Base-by-base conservation (phyloP, 441 rosid genomes). In the Theobroma grandiflorum region DNA sequence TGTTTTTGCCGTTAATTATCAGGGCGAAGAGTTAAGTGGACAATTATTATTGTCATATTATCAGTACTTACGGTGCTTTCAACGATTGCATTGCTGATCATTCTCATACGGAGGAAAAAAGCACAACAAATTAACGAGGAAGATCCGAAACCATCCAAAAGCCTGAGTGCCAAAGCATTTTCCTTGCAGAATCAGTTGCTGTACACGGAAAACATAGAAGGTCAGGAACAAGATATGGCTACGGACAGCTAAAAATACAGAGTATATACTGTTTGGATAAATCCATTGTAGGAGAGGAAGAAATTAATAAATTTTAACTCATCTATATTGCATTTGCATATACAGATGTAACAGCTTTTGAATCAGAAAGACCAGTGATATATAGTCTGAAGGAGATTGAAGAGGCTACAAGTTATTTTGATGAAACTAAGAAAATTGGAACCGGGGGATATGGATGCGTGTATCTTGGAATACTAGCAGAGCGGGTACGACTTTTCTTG, bases 401-500 rank as follows among this genome's bases (percentile, higher is more conserved):
- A 81, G 90, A 88, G 26, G 87, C 90, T 22, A 90, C 96, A 8
- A 69, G 68, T 75, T 79, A 80, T 85, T 92, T 89, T 43, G 92
- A 88, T 38, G 88, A 82, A 82, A 74, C 82, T 14, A 88, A 84
- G 87, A 90, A 83, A 73, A 90, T 90, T 4, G 92, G 94, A 73
- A 81, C 77, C 12, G 97, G 94, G 40, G 97, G 94, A 65, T 89
- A 87, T 59, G 96, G 90, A 53, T 64, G 79, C n/a, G 94, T 91
- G 77, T 92, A 86, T 86, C 81, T 82, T 72, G 93, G 94, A 45
- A 58, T 31, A 65, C 74, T 86, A 64, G 85, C 85, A 59, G 87
- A 76, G 4, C 80, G 83, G 85, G 94, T 89, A 81, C n/a, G 31
- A 22, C 2, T 20, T 50, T 14, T 72, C 20, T 70, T 57, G 66